These are phyloP conservation scores for Diaporthe sp. DNA, from an alignment of 2,329 filamentous ascomycete genomes.

Conservation along the genomic window DNA sequence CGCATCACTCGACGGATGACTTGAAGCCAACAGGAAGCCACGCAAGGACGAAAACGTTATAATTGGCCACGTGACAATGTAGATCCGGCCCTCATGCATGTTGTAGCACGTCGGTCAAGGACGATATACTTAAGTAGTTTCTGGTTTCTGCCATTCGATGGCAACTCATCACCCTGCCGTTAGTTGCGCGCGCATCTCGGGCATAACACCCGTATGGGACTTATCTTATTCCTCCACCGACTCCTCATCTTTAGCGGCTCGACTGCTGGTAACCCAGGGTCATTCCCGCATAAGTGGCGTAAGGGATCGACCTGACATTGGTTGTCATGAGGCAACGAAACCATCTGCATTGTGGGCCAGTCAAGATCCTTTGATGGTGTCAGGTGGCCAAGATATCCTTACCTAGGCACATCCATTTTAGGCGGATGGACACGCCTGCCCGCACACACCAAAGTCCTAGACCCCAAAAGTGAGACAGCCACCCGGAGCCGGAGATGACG, in stretches of 20 bases:
- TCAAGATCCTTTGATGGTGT: not conserved
- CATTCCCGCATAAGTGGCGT: not conserved
- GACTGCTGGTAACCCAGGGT: not conserved
- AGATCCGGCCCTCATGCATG: not conserved
- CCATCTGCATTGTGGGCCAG: slow-evolving; percentile 1
- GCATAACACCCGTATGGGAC: not conserved
- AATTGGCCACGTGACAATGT: not conserved
- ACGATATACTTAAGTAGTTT: too few species aligned
- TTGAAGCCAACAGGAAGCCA: not conserved
- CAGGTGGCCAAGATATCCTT: slow-evolving; percentile 1
- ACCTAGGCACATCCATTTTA: not conserved
- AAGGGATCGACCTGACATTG: not conserved
- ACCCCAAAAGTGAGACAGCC: not conserved
- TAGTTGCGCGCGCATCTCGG: not conserved
- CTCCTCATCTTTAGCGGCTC: not conserved
- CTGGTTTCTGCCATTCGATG: not conserved
- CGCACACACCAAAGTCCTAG: not conserved
- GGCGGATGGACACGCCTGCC: not conserved
- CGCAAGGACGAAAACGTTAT: not conserved
- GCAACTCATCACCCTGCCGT: not conserved
- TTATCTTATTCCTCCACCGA: not conserved
- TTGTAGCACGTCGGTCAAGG: not conserved
- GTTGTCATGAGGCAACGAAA: not conserved
- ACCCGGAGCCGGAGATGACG: not conserved
- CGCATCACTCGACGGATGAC: not conserved